Conservation (phyloP, 2,329 filamentous ascomycete species). For the Talaromyces rugulosus region DNA sequence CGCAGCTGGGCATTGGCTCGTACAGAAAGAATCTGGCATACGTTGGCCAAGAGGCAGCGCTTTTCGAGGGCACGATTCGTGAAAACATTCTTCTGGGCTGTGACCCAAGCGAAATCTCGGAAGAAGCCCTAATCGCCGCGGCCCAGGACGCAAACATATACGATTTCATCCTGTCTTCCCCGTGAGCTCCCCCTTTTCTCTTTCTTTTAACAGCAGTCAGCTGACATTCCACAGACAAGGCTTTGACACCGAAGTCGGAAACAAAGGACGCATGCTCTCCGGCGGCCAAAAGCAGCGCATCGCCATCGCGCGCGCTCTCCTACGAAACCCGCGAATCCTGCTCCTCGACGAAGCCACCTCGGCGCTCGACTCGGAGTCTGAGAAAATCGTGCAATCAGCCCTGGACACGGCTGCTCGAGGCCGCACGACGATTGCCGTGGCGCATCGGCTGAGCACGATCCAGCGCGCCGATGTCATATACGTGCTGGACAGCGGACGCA, state of each 20-base stretch:
- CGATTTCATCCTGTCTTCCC: slow-evolving; percentile 66
- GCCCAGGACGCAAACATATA: slow-evolving; percentile 87
- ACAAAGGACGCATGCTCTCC: slow-evolving; percentile 67
- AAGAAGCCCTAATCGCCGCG: slow-evolving; percentile 60
- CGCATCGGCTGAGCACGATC: slow-evolving; percentile 83
- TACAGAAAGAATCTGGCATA: slow-evolving; percentile 71
- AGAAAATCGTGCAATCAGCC: slow-evolving; percentile 80
- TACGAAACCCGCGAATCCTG: slow-evolving; percentile 74
- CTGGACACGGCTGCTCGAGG: slow-evolving; percentile 72
- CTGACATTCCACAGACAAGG: slow-evolving; percentile 50
- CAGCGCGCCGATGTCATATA: slow-evolving; percentile 84
- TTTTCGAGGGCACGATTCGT: slow-evolving; percentile 85
- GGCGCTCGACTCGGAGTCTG: slow-evolving; percentile 78
- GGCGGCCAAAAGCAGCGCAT: slow-evolving; percentile 82
- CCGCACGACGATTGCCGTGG: slow-evolving; percentile 83
- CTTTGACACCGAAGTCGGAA: slow-evolving; percentile 66
- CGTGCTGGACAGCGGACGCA: slow-evolving; percentile 70
- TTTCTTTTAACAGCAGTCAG: slow-evolving; percentile 47
- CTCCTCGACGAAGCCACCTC: slow-evolving; percentile 86
- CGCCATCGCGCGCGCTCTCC: slow-evolving; percentile 70
- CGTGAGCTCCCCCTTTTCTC: slow-evolving; percentile 29
- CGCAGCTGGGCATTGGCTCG: slow-evolving; percentile 51
- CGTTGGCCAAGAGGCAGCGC: slow-evolving; percentile 85
- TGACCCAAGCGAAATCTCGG: slow-evolving; percentile 58
- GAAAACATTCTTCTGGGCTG: slow-evolving; percentile 87